Evolutionary conservation across 352 stramenopile species (phyloP), one percentile per base, ranked within the genome.

Genomic region (Globisporangium nodosum): DNA sequence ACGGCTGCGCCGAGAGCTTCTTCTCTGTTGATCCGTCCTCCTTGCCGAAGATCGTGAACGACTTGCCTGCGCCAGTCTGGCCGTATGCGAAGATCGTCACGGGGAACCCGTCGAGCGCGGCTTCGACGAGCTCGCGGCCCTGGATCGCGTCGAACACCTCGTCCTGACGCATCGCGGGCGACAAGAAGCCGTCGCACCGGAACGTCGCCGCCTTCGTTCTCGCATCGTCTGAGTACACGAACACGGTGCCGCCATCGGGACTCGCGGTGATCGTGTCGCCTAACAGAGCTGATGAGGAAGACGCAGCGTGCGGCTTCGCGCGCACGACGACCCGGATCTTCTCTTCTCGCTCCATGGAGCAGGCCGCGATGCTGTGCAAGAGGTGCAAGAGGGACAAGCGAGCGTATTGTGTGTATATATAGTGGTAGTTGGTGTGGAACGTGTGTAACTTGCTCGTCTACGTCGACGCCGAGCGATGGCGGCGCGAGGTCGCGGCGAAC

Each of bases 51-150:
- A 91, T 89, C 16, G 78, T 88, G 49, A 78, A 85, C 9, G 77
- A 88, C 56, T 91, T 91, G 49, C 81, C 81, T 0, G 81, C 77
- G 9, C 81, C 81, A 0, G 78, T 88, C 60, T 91, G 78, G 5
- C 81, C 81, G 40, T 91, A 91, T 21, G 81, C 78, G 52, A 91
- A 89, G 33, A 91, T 77, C 27, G 81, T 91, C 16, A 88, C 78
- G 0, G 81, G 74, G 50, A 82, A 91, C 24, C 78, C 81, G 4
- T 87, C 71, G 4, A 91, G 58, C 3, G 79, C 81, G 5, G 73
- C 58, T 21, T 76, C 61, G 6, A 89, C 66, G 9, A 91, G 63
- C 6, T 84, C 63, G n/a, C 63, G 67, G 9, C 60, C 64, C 5
- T 65, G 49, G 35, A 87, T 71, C 43, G 69, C 64, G 1, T 77